phyloP scores from a whole-genome alignment of 805 yeast species.

The Metschnikowia lunata region DNA sequence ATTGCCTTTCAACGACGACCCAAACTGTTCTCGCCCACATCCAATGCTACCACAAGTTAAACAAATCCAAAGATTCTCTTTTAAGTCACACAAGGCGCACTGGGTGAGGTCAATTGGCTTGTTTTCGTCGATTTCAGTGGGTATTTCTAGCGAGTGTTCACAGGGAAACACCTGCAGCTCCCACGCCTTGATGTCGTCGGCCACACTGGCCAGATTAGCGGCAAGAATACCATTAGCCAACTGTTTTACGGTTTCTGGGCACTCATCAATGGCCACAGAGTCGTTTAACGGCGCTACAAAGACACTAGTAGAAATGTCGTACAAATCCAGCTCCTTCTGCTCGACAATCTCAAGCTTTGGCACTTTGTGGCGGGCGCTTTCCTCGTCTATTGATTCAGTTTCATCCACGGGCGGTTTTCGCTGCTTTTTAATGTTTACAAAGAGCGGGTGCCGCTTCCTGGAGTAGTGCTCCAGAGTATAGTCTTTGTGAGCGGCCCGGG shows the following conservation, averaged over 20 bases:
- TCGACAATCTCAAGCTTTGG: conserved; percentile 66
- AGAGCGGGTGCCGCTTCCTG: conserved; percentile 50
- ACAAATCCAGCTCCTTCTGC: conserved; percentile 58
- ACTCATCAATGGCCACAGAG: conserved; percentile 19
- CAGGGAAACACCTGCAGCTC: conserved; percentile 82
- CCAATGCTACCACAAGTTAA: conserved; percentile 86
- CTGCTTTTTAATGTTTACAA: conserved; percentile 53
- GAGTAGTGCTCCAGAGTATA: conserved; percentile 57
- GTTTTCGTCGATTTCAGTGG: conserved; percentile 32
- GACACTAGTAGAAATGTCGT: conserved; percentile 41
- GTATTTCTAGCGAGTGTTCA: conserved; percentile 60
- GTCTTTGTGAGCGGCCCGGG: conserved; percentile 37
- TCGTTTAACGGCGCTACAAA: conserved; percentile 35
- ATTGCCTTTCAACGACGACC: conserved; percentile 83
- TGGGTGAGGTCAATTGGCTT: conserved; percentile 41
- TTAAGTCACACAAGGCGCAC: conserved; percentile 59
- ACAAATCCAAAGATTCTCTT: conserved; percentile 88
- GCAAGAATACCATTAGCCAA: conserved; percentile 44
- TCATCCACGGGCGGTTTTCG: conserved; percentile 32
- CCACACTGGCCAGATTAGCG: conserved; percentile 55
- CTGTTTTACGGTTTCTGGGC: conserved; percentile 20
- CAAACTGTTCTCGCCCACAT: conserved; percentile 93
- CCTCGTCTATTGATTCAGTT: conserved; percentile 17
- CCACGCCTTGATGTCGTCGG: conserved; percentile 84
- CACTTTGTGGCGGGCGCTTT: conserved; percentile 36